These are phyloP conservation scores for Yamadazyma blattariae DNA, from an alignment of 1,139 yeast genomes.

Conservation along the genomic window DNA sequence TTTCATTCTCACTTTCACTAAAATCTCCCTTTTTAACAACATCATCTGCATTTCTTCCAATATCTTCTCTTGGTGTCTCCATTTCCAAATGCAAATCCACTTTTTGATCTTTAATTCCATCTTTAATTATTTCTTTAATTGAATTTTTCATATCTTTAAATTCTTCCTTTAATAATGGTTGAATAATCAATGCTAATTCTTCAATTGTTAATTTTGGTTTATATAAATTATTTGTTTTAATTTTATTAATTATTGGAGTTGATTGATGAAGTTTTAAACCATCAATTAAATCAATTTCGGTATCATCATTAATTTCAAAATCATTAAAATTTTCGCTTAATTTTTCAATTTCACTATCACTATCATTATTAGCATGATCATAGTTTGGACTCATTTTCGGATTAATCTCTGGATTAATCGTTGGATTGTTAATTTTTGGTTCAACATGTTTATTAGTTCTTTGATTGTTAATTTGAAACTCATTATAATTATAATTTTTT, in stretches of 20 bases:
- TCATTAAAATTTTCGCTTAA: not conserved
- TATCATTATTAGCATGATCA: not conserved
- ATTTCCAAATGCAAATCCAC: not conserved
- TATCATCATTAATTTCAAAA: conserved; percentile 8
- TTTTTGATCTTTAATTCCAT: not conserved
- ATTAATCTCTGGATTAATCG: too few relatives aligned
- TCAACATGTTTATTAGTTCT: not conserved
- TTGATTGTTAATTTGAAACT: not conserved
- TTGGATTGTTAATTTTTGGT: too few relatives aligned
- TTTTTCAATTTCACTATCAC: conserved; percentile 1
- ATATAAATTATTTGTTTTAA: not conserved
- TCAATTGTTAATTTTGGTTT: conserved; percentile 7
- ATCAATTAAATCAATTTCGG: conserved; percentile 8
- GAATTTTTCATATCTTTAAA: conserved; percentile 14
- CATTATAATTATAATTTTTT: too few relatives aligned
- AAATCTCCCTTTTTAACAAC: not conserved
- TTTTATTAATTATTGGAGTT: conserved; percentile 23
- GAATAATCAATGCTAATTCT: conserved; percentile 13
- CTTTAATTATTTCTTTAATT: conserved; percentile 5
- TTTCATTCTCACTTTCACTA: conserved; percentile 4
- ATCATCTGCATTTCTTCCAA: not conserved
- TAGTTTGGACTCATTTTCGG: not conserved
- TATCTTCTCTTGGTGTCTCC: not conserved
- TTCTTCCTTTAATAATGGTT: conserved; percentile 16
- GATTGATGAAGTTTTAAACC: conserved; percentile 27